A percentile compares a stretch with the other conserved stretches of the same genome.
These are phyloP conservation scores for Thermochaetoides thermophila DNA, from an alignment of 495 filamentous ascomycete genomes.

Conservation along the genomic window DNA sequence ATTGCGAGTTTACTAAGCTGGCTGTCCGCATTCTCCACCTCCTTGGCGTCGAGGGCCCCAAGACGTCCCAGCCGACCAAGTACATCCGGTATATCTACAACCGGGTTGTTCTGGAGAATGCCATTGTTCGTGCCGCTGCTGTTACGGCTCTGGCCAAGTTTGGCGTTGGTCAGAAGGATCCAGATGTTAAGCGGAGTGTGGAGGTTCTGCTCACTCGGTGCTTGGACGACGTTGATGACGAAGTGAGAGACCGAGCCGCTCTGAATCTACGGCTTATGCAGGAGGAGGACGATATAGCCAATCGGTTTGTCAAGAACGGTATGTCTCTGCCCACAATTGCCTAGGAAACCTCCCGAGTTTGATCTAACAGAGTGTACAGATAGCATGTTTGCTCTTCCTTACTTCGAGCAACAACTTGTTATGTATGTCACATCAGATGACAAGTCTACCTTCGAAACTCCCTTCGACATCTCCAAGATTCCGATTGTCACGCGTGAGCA, in stretches of 20 bases:
- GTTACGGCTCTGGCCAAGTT: slow-evolving; percentile 95
- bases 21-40: slow-evolving; percentile 90
- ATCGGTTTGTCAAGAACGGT: slow-evolving; percentile 85
- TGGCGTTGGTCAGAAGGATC: slow-evolving; percentile 90
- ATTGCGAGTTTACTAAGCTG: slow-evolving; percentile 98
- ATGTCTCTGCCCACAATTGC: slow-evolving; percentile 12
- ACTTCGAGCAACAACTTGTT: slow-evolving; percentile 92
- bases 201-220: slow-evolving; percentile 84
- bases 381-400: slow-evolving; percentile 83
- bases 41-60: slow-evolving; percentile 85
- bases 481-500: slow-evolving; percentile 94
- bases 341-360: background rate
- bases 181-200: slow-evolving; percentile 90
- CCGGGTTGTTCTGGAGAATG: slow-evolving; percentile 92
- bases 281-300: slow-evolving; percentile 68
- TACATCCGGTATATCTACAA: slow-evolving; percentile 99
- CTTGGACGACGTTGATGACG: slow-evolving; percentile 93
- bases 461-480: slow-evolving; percentile 82
- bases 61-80: slow-evolving; percentile 90
- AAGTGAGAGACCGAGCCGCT: slow-evolving; percentile 90
- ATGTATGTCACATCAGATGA: slow-evolving; percentile 91
- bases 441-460: slow-evolving; percentile 64
- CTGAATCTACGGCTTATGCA: slow-evolving; percentile 83
- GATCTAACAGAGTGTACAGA: slow-evolving; percentile 27
- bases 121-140: slow-evolving; percentile 86